Conservation (phyloP, 192 early-diverging fungal species). For the Borealophlyctis nickersoniae region DNA sequence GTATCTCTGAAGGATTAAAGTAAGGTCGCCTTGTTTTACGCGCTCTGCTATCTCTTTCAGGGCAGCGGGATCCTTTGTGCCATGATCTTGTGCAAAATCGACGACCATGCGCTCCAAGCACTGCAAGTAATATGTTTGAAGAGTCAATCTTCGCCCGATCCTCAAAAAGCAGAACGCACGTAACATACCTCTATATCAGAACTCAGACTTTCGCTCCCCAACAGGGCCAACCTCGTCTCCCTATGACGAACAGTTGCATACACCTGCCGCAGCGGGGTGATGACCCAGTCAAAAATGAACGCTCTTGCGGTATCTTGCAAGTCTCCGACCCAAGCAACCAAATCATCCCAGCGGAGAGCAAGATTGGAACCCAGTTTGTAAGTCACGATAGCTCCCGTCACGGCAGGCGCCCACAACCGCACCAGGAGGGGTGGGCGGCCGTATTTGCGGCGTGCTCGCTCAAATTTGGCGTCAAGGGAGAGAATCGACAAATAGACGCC, state of each 20-base stretch:
- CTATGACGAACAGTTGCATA: constrained; percentile 78
- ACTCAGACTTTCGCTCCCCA: constrained; percentile 69
- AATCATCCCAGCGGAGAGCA: constrained; percentile 36
- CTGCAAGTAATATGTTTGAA: constrained; percentile 30
- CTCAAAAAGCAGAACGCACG: neutral
- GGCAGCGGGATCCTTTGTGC: constrained; percentile 4
- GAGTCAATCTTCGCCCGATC: neutral
- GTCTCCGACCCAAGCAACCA: constrained; percentile 42
- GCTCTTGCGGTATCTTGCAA: constrained; percentile 54
- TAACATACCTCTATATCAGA: constrained; percentile 71
- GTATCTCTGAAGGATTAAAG: constrained; percentile 73
- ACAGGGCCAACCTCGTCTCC: constrained; percentile 71
- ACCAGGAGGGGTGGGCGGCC: constrained; percentile 53
- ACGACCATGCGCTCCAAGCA: constrained; percentile 89
- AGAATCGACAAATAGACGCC: constrained; percentile 12
- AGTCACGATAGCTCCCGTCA: constrained; percentile 45
- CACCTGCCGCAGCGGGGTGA: constrained; percentile 67
- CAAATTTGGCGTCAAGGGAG: constrained; percentile 27
- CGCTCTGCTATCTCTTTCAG: constrained; percentile 47
- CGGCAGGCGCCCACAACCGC: constrained; percentile 70
- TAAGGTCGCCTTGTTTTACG: constrained; percentile 76
- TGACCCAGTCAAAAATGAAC: constrained; percentile 76
- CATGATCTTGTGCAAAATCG: constrained; percentile 66
- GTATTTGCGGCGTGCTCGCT: constrained; percentile 37
- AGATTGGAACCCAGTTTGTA: constrained; percentile 35